Conservation (phyloP, 805 yeast species). For the Maudiozyma serrabonitensis region DNA sequence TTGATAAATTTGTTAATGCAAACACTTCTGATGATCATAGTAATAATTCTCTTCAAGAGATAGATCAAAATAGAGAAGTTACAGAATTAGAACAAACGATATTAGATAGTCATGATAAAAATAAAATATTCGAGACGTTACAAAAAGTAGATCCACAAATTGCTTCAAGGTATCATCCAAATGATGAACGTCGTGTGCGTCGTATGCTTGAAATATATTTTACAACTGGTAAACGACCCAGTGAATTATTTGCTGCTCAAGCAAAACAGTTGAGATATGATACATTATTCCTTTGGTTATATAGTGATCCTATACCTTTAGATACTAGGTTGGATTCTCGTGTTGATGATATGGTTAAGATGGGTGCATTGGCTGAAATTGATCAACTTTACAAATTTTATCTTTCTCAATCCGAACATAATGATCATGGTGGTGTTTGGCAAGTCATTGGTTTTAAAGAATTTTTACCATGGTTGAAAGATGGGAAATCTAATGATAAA, state of each 20-base stretch:
- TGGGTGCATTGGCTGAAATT: conserved; percentile 66
- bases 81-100: background rate
- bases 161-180: conserved; percentile 81
- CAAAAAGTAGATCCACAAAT: conserved; percentile 55
- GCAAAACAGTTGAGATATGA: conserved; percentile 46
- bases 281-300: conserved; percentile 74
- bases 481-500: conserved; percentile 12
- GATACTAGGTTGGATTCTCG: conserved; percentile 60
- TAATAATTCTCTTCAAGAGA: background rate
- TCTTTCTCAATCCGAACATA: conserved; percentile 16
- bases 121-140: conserved; percentile 34
- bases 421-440: conserved; percentile 64
- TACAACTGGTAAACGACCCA: conserved; percentile 56
- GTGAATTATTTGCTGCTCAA: conserved; percentile 63
- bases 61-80: background rate
- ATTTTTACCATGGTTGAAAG: conserved; percentile 58
- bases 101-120: conserved; percentile 23
- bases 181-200: conserved; percentile 67
- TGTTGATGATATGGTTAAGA: conserved; percentile 72
- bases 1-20: conserved; percentile 42
- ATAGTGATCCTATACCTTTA: conserved; percentile 49
- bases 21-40: conserved; percentile 1
- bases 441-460: conserved; percentile 94
- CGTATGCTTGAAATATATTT: conserved; percentile 76
- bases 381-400: conserved; percentile 44